phyloP scores from a whole-genome alignment of 352 stramenopile genomes.

The Globisporangium orthogonon region DNA sequence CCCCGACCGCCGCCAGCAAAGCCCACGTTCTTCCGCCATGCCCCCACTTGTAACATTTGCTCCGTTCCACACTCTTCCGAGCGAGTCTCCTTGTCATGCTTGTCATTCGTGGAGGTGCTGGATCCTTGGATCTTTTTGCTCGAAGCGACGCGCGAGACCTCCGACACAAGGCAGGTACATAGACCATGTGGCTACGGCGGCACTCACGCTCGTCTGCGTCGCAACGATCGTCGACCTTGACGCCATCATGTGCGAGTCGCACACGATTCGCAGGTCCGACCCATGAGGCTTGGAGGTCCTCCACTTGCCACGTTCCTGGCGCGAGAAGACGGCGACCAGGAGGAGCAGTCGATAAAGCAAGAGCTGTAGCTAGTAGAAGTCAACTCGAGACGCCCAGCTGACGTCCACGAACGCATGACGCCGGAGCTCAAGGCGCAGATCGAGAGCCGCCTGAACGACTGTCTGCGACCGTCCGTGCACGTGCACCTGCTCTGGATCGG shows the following conservation, averaged over 20 bases:
- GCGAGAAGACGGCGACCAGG: not conserved
- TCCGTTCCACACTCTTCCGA: too few species aligned
- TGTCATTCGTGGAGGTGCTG: too few species aligned
- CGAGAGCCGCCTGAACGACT: not conserved
- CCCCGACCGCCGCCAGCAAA: too few species aligned
- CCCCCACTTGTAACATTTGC: too few species aligned
- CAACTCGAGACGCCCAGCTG: not conserved
- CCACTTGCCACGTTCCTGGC: not conserved
- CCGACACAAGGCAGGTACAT: too few species aligned
- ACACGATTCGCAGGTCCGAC: not conserved
- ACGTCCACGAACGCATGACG: slow-evolving; percentile 3
- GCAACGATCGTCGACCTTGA: not conserved
- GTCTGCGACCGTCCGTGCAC: not conserved
- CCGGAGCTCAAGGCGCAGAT: slow-evolving; percentile 3
- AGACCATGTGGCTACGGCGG: not conserved
- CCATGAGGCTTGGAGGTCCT: not conserved
- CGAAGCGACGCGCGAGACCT: not conserved
- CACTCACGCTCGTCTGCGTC: not conserved
- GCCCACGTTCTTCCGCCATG: too few species aligned
- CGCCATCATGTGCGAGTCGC: not conserved
- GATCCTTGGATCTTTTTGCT: not conserved
- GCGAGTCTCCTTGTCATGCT: too few species aligned
- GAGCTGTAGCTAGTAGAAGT: not conserved
- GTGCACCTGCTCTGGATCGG: slow-evolving; percentile 17
- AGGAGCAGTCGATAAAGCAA: not conserved